Percentiles rank a stretch among this genome's conserved stretches.
Conservation (phyloP, 2,329 filamentous ascomycete genomes). For the Xenoacremonium recifei region DNA sequence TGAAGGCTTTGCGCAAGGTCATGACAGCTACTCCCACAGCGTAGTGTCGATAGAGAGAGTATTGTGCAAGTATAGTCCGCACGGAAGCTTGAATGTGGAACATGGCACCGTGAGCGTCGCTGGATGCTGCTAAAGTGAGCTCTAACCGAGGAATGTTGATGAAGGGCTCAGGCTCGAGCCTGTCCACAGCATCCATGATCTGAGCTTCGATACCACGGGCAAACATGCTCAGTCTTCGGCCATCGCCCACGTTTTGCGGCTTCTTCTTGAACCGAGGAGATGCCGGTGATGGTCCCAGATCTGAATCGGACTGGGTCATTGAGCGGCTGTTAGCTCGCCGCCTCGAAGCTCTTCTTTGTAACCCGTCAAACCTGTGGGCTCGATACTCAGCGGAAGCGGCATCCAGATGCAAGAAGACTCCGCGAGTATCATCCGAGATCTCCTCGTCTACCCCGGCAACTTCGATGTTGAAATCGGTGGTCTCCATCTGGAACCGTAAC, state of each 20-base stretch:
- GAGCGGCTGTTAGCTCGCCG: slow-evolving; percentile 74
- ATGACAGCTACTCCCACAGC: slow-evolving; percentile 78
- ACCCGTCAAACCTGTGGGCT: slow-evolving; percentile 70
- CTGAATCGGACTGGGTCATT: slow-evolving; percentile 66
- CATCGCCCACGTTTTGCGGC: slow-evolving; percentile 63
- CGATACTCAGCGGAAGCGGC: slow-evolving; percentile 88
- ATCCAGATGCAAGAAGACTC: slow-evolving; percentile 82
- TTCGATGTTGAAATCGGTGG: slow-evolving; percentile 85
- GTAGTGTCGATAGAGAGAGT: slow-evolving; percentile 93
- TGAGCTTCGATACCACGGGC: slow-evolving; percentile 84
- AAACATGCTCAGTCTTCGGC: slow-evolving; percentile 77
- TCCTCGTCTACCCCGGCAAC: slow-evolving; percentile 83
- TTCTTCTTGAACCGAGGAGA: slow-evolving; percentile 49
- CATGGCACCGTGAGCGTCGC: slow-evolving; percentile 82
- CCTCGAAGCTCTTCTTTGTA: slow-evolving; percentile 57
- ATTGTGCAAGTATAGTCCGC: slow-evolving; percentile 77
- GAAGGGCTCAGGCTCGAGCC: slow-evolving; percentile 82
- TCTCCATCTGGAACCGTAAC: slow-evolving; percentile 78
- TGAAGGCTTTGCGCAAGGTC: slow-evolving; percentile 71
- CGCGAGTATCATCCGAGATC: slow-evolving; percentile 78
- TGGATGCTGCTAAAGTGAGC: slow-evolving; percentile 78
- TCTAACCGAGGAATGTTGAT: slow-evolving; percentile 84
- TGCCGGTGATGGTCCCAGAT: slow-evolving; percentile 41
- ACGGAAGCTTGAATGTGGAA: slow-evolving; percentile 84
- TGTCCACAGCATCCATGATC: slow-evolving; percentile 83